Evolutionary conservation across 805 yeast genomes (phyloP).

Genomic region (Priceomyces haplophilus): DNA sequence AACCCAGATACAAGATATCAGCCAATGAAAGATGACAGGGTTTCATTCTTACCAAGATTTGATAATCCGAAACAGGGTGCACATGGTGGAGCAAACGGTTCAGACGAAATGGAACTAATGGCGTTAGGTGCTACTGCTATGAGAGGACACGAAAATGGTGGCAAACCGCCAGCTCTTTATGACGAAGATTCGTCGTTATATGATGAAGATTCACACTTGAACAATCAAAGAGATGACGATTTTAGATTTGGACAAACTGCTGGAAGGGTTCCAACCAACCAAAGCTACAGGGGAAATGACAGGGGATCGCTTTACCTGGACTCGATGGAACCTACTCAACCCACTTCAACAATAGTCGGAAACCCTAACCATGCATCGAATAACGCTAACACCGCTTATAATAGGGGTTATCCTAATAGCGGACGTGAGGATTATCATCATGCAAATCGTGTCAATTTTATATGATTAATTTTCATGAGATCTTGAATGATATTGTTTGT

Average conservation of each 20-base stretch:
- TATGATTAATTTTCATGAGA: not conserved
- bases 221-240: slow-evolving; percentile 6
- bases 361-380: slow-evolving; percentile 30
- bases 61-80: slow-evolving; percentile 28
- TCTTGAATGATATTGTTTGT: not conserved
- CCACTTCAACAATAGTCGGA: slow-evolving; percentile 42
- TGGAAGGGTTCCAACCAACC: slow-evolving; percentile 2
- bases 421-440: not conserved
- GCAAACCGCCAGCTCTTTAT: slow-evolving; percentile 16
- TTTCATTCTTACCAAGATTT: slow-evolving; percentile 81
- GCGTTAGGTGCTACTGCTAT: slow-evolving; percentile 70
- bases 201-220: slow-evolving; percentile 24
- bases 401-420: slow-evolving; percentile 4
- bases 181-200: slow-evolving; percentile 33
- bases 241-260: slow-evolving; percentile 10
- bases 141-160: slow-evolving; percentile 54
- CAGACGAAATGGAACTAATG: slow-evolving; percentile 59
- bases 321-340: slow-evolving; percentile 39
- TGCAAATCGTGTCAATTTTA: slow-evolving; percentile 9
- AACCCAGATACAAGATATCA: slow-evolving; percentile 95
- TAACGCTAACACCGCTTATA: slow-evolving; percentile 20
- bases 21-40: slow-evolving; percentile 95
- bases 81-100: slow-evolving; percentile 18
- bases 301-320: slow-evolving; percentile 29
- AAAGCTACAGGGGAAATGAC: slow-evolving; percentile 10